Base-by-base conservation (phyloP, 768 basidiomycete species). In the Pisolithus orientalis region DNA sequence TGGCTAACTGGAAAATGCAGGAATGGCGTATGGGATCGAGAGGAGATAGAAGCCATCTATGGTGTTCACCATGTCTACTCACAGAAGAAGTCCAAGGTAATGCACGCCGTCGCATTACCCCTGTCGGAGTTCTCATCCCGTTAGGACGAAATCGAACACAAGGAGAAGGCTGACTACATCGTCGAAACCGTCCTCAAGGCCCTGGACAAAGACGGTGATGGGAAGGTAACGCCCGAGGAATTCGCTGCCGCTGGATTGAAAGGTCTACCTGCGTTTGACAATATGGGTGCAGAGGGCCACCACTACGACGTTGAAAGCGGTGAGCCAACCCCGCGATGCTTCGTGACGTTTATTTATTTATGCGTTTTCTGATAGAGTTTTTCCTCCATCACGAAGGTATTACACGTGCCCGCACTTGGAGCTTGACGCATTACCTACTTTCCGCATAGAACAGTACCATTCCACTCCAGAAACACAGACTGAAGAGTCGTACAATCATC, bases 391-490 rank as follows among this genome's bases (percentile, higher is more conserved):
- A 99, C 70, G 96, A 99, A 82, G 94, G 93, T 86, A 54, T 62
- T 34, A 71, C 58, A 37, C 11, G 16, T 51, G 39, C 45, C 52
- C 13, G 24, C 32, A 48, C 24, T 28, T 25, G 21, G 16, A 28
- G 24, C 28, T 49, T 21, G 47, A 9, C 24, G 43, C 52, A 45
- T 53, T 27, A 17, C 17, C 43, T 32, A 10, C 21, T 44, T 34
- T 52, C 3, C 27, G 31, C 9, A 13, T 24, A 91, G 90, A 98
- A 72, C 72, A 90, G 70, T 96, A 78, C 76, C 96, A 99, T 70
- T 87, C 84, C 28, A 97, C 95, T 34, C 94, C 94, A 0, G 96
- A 98, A 66, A 98, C 95, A 0, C 96, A 98, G 68, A 94, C 93
- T 0, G 94, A 97, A 65, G 91, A 92, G 59, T 79, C 94, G 0